Evolutionary conservation across 192 early-diverging fungal species (phyloP).

Genomic region (Backusella psychrophila): DNA sequence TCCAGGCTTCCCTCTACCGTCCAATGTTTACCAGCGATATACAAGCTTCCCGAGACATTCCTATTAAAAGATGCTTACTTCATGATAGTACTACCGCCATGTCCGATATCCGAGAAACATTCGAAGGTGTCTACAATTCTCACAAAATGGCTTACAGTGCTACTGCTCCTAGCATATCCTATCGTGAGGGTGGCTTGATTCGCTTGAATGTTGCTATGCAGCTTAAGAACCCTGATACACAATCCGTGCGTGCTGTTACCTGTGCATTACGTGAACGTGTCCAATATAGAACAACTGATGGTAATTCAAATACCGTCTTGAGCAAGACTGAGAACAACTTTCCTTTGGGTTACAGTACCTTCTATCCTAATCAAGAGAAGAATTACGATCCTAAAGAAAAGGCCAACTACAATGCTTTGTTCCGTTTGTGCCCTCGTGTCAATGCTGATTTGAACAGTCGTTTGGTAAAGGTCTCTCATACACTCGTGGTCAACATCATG

Average conservation of each 20-base stretch:
- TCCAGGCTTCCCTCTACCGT: conserved; percentile 36
- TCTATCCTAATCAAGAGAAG: conserved; percentile 4
- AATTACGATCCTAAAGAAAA: conserved; percentile 26
- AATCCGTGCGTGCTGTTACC: conserved; percentile 17
- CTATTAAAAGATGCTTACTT: conserved; percentile 43
- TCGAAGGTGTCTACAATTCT: conserved; percentile 13
- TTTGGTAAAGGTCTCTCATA: conserved; percentile 26
- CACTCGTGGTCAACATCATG: conserved; percentile 27
- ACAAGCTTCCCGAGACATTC: conserved; percentile 35
- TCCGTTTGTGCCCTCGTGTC: conserved; percentile 31
- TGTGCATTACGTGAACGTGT: conserved; percentile 37
- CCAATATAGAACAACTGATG: conserved; percentile 35
- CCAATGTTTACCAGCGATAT: conserved; percentile 45
- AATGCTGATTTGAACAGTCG: conserved; percentile 31
- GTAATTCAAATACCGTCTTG: conserved; percentile 12
- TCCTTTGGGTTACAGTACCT: conserved; percentile 38
- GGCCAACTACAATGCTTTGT: conserved; percentile 30
- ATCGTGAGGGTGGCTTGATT: conserved; percentile 38
- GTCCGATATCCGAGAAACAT: neutral
- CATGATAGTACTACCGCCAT: neutral
- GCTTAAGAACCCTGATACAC: conserved; percentile 14
- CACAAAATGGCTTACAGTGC: conserved; percentile 24
- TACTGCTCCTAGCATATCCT: conserved; percentile 32
- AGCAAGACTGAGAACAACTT: conserved; percentile 21
- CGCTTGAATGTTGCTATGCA: conserved; percentile 29